These are phyloP conservation scores for Globisporangium irregulare DNA, from an alignment of 352 stramenopile species.

Conservation along the genomic window DNA sequence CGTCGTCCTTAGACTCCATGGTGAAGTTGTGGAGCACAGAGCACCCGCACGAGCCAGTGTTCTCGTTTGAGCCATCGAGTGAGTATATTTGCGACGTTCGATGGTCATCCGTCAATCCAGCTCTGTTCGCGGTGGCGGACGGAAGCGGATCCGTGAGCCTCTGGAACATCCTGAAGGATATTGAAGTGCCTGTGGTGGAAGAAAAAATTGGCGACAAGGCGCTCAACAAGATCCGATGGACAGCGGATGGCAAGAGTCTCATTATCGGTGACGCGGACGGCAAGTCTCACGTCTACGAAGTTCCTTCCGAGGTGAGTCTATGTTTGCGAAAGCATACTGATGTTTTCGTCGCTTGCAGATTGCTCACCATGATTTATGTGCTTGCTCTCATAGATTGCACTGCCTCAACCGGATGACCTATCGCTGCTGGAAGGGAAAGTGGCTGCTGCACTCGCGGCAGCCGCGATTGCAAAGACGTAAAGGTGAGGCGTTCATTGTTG, in stretches of 20 bases:
- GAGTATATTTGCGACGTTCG: slow-evolving; percentile 88
- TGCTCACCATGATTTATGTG: slow-evolving; percentile 10
- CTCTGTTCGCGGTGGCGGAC: slow-evolving; percentile 82
- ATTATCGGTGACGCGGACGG: slow-evolving; percentile 77
- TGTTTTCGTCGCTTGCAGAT: neutral
- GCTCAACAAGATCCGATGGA: slow-evolving; percentile 86
- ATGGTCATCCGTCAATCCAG: slow-evolving; percentile 78
- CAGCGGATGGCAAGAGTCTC: slow-evolving; percentile 68
- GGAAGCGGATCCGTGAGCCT: slow-evolving; percentile 67
- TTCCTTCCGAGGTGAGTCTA: slow-evolving; percentile 65
- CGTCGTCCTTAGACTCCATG: slow-evolving; percentile 82
- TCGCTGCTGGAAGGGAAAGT: slow-evolving; percentile 64
- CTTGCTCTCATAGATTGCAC: slow-evolving; percentile 42
- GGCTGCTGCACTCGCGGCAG: slow-evolving; percentile 41
- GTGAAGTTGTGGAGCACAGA: slow-evolving; percentile 88
- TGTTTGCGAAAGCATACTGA: neutral
- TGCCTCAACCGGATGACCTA: slow-evolving; percentile 61
- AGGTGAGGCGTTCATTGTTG: neutral
- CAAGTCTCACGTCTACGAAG: slow-evolving; percentile 73
- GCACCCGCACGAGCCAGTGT: slow-evolving; percentile 58
- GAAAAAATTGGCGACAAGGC: slow-evolving; percentile 68
- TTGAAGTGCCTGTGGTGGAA: slow-evolving; percentile 69
- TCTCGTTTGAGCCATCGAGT: slow-evolving; percentile 84
- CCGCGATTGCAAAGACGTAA: slow-evolving; percentile 43
- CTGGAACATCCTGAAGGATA: slow-evolving; percentile 85